These are phyloP conservation scores for Jackrogersella multiformis DNA, from an alignment of 495 filamentous ascomycete genomes.

Conservation along the genomic window DNA sequence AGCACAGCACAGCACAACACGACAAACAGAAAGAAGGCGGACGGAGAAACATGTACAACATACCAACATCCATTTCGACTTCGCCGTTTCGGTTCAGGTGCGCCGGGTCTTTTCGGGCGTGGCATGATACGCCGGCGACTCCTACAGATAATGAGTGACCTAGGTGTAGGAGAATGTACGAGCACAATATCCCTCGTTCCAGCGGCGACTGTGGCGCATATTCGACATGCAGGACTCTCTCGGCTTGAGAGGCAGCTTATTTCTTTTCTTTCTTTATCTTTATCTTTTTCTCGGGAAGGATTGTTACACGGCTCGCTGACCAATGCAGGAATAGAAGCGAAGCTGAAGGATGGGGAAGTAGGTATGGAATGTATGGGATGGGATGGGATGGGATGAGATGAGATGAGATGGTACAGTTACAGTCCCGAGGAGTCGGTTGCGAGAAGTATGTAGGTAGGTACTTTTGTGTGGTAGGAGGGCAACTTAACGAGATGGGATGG, in stretches of 20 bases:
- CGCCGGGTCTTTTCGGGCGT: slow-evolving; percentile 71
- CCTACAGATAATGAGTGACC: slow-evolving; percentile 23
- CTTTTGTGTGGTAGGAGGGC: slow-evolving; percentile 27
- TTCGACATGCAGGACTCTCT: slow-evolving; percentile 45
- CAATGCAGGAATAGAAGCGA: slow-evolving; percentile 30
- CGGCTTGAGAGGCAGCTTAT: slow-evolving; percentile 37
- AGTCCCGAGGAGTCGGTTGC: slow-evolving; percentile 36
- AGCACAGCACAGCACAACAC: background rate
- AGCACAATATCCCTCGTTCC: slow-evolving; percentile 47
- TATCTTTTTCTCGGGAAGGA: slow-evolving; percentile 27
- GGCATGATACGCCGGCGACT: slow-evolving; percentile 63
- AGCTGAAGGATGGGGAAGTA: slow-evolving; percentile 16
- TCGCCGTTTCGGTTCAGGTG: slow-evolving; percentile 73
- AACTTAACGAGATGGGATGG: slow-evolving; percentile 21
- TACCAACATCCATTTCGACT: slow-evolving; percentile 89
- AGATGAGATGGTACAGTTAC: slow-evolving; percentile 36
- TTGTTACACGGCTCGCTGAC: slow-evolving; percentile 42
- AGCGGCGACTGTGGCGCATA: slow-evolving; percentile 44
- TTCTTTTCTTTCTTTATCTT: slow-evolving; percentile 3
- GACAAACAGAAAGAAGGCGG: background rate
- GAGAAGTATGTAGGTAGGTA: slow-evolving; percentile 18
- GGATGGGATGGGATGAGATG: too few relatives aligned
- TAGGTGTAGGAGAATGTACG: slow-evolving; percentile 46
- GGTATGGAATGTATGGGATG: too few relatives aligned
- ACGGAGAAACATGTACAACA: background rate